These are phyloP conservation scores for Ophiosphaerella korrae DNA, from an alignment of 2,329 filamentous ascomycete genomes.

Conservation along the genomic window DNA sequence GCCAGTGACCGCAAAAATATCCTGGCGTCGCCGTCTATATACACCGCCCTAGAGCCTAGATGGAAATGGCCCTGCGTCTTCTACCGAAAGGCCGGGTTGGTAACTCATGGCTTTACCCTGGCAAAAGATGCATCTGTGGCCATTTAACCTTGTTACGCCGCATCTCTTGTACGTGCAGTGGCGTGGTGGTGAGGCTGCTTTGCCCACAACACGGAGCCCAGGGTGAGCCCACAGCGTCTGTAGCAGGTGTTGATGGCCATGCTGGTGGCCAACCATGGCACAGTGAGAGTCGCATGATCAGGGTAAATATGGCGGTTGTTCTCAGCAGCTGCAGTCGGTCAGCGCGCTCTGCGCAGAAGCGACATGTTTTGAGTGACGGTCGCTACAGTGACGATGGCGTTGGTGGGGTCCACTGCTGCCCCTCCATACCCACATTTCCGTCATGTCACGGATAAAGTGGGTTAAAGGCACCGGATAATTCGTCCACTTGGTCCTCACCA, in stretches of 20 bases:
- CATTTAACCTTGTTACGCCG: conserved; percentile 27
- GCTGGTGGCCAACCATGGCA: not conserved
- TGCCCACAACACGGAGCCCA: too few relatives aligned
- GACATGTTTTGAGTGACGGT: conserved; percentile 5
- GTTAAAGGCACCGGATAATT: conserved; percentile 28
- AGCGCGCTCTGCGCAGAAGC: not conserved
- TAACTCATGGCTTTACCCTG: conserved; percentile 18
- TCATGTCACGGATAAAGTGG: conserved; percentile 19
- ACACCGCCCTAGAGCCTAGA: conserved; percentile 27
- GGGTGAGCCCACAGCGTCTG: too few relatives aligned
- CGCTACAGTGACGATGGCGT: conserved; percentile 13
- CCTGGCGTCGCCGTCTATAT: conserved; percentile 25
- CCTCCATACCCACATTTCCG: conserved; percentile 19
- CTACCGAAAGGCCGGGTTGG: conserved; percentile 24
- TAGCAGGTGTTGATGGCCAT: too few relatives aligned
- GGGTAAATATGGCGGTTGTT: conserved; percentile 11
- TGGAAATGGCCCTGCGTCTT: conserved; percentile 27
- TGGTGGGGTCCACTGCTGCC: conserved; percentile 20
- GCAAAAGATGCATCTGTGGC: conserved; percentile 17
- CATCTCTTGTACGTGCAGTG: conserved; percentile 3
- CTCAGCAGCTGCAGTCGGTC: conserved; percentile 4
- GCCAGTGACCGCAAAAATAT: conserved; percentile 19
- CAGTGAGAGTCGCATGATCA: not conserved
- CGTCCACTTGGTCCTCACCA: not conserved
- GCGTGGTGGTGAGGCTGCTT: too few relatives aligned